A percentile compares a stretch with the other conserved stretches of the same genome.
Conservation (phyloP, 2,329 filamentous ascomycete genomes). For the Coniochaeta pulveracea region DNA sequence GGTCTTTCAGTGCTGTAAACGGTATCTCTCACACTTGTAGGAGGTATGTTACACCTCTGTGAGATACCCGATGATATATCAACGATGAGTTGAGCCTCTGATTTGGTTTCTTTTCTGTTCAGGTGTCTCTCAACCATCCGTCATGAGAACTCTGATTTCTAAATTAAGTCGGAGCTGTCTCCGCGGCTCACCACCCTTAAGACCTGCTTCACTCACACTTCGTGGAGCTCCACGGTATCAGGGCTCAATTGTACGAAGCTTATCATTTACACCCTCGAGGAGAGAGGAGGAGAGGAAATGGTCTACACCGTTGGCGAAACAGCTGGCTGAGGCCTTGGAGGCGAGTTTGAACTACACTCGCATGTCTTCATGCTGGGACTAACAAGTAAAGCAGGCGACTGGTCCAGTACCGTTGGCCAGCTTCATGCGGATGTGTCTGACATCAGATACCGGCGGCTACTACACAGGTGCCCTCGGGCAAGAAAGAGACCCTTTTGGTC, state of each 20-base stretch:
- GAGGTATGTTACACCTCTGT: too few species aligned
- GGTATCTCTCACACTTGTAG: too few species aligned
- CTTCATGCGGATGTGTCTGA: conserved; percentile 98
- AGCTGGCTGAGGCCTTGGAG: conserved; percentile 75
- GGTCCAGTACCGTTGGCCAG: conserved; percentile 85
- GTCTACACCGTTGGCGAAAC: conserved; percentile 87
- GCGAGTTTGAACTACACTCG: conserved; percentile 33
- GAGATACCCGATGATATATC: too few species aligned
- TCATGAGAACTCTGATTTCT: too few species aligned
- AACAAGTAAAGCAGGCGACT: conserved; percentile 40
- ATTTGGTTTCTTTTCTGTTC: too few species aligned
- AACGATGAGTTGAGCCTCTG: too few species aligned
- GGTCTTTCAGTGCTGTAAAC: too few species aligned
- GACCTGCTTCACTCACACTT: not conserved
- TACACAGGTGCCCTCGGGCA: conserved; percentile 67
- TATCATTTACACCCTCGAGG: conserved; percentile 1
- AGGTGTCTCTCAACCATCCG: too few species aligned
- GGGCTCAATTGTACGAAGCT: not conserved
- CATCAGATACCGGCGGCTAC: conserved; percentile 81
- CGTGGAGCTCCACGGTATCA: conserved; percentile 1
- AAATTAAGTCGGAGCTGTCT: not conserved
- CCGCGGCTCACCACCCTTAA: not conserved
- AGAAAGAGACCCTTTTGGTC: conserved; percentile 79
- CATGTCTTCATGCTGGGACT: not conserved
- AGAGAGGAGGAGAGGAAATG: conserved; percentile 50